These are phyloP conservation scores for Rhizophora mangle DNA, from an alignment of 345 rosid species.

Conservation along the genomic window DNA sequence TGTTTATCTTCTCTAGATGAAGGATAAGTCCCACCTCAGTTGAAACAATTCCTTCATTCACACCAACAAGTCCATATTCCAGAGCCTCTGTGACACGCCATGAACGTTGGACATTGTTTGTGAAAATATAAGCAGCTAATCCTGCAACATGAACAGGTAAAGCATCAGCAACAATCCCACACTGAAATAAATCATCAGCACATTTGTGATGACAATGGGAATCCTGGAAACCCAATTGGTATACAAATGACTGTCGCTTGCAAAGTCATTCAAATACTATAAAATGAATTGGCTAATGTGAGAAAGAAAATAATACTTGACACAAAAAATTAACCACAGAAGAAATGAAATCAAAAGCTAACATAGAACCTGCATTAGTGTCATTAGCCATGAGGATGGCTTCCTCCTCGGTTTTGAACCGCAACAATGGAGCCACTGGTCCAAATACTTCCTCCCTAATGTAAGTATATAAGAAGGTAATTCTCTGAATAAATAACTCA, in stretches of 20 bases:
- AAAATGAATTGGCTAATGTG: no score
- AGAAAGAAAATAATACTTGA: background rate
- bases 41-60: slow-evolving; percentile 90
- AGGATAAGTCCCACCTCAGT: slow-evolving; percentile 58
- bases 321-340: background rate
- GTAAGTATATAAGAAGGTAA: background rate
- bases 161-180: background rate
- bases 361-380: slow-evolving; percentile 68
- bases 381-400: slow-evolving; percentile 77
- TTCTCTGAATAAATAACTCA: no score
- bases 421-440: slow-evolving; percentile 87
- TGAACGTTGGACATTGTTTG: slow-evolving; percentile 74
- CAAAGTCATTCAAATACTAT: no score
- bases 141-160: slow-evolving; percentile 42
- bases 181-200: background rate
- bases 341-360: background rate
- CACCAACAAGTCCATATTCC: slow-evolving; percentile 85
- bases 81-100: slow-evolving; percentile 96
- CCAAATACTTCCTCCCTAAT: slow-evolving; percentile 93
- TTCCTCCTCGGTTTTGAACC: slow-evolving; percentile 86
- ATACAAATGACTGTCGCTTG: background rate
- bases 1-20: background rate
- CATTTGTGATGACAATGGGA: background rate
- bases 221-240: background rate
- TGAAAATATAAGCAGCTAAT: slow-evolving; percentile 90